These are phyloP conservation scores for Akanthomyces dipterigenus DNA, from an alignment of 2,329 filamentous ascomycete species.

Conservation along the genomic window DNA sequence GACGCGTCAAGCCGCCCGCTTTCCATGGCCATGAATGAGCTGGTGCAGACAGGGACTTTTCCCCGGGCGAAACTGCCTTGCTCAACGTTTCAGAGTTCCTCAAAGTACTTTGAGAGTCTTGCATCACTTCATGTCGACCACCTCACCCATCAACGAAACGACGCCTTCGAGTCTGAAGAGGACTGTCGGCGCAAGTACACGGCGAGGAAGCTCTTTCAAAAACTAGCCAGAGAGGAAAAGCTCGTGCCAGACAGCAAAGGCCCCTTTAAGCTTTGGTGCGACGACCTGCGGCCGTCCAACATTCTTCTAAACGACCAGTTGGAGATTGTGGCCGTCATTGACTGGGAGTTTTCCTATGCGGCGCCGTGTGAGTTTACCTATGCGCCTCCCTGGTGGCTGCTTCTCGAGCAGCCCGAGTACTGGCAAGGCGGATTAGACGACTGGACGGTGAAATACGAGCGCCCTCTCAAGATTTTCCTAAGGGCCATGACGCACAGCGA, in stretches of 20 bases:
- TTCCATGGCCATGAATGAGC: too few relatives aligned
- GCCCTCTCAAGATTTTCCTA: neutral
- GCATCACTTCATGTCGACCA: too few relatives aligned
- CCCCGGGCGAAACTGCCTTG: too few relatives aligned
- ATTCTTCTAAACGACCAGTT: neutral
- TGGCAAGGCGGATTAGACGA: neutral
- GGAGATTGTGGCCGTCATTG: neutral
- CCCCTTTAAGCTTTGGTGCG: neutral
- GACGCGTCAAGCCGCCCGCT: too few relatives aligned
- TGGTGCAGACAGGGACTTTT: too few relatives aligned
- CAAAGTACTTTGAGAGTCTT: too few relatives aligned
- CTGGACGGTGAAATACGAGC: neutral
- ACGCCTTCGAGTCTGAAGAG: too few relatives aligned
- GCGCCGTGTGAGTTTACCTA: neutral
- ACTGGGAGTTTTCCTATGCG: neutral
- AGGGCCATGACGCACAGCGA: neutral
- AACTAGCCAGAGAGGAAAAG: neutral
- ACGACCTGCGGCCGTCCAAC: neutral
- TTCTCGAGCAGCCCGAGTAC: neutral
- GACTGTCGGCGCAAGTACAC: neutral
- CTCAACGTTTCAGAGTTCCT: too few relatives aligned
- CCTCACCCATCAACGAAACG: too few relatives aligned
- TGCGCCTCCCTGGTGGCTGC: constrained; percentile 5
- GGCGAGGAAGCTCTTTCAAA: neutral
- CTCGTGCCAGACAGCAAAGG: neutral